A percentile compares a stretch with the other conserved stretches of the same genome.
These are phyloP conservation scores for Nemania sp. DNA, from an alignment of 2,329 filamentous ascomycete genomes.

Conservation along the genomic window DNA sequence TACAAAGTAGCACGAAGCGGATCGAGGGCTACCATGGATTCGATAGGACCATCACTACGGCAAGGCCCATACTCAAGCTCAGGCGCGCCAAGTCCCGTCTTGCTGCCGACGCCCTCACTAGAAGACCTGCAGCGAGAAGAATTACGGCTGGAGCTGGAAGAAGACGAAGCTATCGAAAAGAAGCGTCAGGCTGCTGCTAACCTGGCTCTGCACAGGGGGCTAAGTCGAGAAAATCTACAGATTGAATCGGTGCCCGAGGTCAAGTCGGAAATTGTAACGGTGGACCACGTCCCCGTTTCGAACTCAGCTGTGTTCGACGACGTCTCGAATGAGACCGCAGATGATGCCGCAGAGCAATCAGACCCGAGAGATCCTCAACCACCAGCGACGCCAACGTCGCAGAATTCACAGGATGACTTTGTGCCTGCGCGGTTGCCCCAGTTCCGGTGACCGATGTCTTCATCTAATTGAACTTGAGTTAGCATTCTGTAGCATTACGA, in stretches of 20 bases:
- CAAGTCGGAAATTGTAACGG: constrained; percentile 37
- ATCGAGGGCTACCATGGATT: constrained; percentile 62
- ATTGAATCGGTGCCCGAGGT: constrained; percentile 42
- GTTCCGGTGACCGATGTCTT: constrained; percentile 46
- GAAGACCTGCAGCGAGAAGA: constrained; percentile 59
- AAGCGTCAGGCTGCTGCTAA: constrained; percentile 56
- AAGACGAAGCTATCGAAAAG: constrained; percentile 56
- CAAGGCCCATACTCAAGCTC: constrained; percentile 32
- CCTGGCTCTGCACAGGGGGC: constrained; percentile 54
- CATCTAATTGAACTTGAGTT: constrained; percentile 13
- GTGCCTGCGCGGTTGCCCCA: constrained; percentile 62
- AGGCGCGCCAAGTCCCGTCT: constrained; percentile 42
- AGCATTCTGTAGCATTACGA: constrained; percentile 22
- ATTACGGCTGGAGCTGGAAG: constrained; percentile 52
- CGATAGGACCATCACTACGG: constrained; percentile 38
- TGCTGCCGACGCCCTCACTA: constrained; percentile 49
- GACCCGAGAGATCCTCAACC: constrained; percentile 15
- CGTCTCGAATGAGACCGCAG: constrained; percentile 27
- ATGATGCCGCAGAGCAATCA: constrained; percentile 15
- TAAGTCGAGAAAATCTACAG: constrained; percentile 43
- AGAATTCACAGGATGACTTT: constrained; percentile 44
- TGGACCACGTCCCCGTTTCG: constrained; percentile 37
- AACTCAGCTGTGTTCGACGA: constrained; percentile 34
- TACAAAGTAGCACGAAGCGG: constrained; percentile 53
- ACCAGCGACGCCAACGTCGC: constrained; percentile 13